A percentile compares a stretch with the other conserved stretches of the same genome.
Evolutionary conservation across 176 grass and related monocot genomes (phyloP).

Genomic region (Triticum urartu): DNA sequence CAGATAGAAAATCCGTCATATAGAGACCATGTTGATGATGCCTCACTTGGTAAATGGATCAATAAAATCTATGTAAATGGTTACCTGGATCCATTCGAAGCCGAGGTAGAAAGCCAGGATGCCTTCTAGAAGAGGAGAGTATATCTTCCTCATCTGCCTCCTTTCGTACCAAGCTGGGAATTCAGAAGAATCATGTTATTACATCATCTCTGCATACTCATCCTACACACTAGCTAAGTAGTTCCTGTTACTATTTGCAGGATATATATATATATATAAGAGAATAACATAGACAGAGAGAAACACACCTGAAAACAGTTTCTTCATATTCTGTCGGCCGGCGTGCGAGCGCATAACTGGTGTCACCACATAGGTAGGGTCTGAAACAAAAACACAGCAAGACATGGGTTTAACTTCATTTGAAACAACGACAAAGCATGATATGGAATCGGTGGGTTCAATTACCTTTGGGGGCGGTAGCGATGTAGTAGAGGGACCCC

Average conservation of each 20-base stretch:
- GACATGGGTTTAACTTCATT: background rate
- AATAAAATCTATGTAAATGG: background rate
- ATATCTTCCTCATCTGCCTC: conserved; percentile 97
- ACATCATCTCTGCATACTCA: background rate
- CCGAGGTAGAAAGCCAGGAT: conserved; percentile 91
- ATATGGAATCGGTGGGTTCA: background rate
- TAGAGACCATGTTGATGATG: background rate
- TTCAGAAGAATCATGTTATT: background rate
- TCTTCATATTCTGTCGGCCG: conserved; percentile 72
- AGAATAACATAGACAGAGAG: no score
- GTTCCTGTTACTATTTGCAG: background rate
- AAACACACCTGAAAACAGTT: conserved; percentile 70
- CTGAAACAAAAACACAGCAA: conserved; percentile 35
- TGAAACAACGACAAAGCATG: background rate
- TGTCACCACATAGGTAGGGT: conserved; percentile 91
- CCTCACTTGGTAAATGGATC: background rate
- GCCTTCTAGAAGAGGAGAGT: conserved; percentile 94
- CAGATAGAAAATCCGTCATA: background rate
- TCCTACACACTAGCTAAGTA: background rate
- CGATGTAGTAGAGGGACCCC: conserved; percentile 84
- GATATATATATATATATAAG: background rate
- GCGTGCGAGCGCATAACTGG: conserved; percentile 59
- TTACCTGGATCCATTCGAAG: conserved; percentile 87
- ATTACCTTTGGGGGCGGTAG: conserved; percentile 76
- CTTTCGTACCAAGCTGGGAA: conserved; percentile 78